Evolutionary conservation across 163 green algal species (phyloP).

Genomic region (Prototheca stagnorum): DNA sequence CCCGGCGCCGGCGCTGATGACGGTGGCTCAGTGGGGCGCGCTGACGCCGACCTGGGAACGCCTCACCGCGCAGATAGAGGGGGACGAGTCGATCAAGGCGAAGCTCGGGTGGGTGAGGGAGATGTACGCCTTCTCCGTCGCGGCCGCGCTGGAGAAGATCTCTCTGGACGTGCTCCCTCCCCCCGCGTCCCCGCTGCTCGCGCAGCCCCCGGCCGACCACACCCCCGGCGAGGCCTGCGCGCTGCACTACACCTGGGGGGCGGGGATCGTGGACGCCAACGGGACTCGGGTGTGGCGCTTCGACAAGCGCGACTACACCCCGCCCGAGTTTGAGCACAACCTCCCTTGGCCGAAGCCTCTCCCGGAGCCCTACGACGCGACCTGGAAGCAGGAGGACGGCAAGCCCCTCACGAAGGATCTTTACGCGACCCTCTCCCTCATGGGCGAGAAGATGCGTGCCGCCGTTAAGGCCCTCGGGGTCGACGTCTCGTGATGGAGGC

Average conservation of each 20-base stretch:
- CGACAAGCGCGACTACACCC: neutral
- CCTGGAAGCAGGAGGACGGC: too few species aligned
- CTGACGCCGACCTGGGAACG: constrained; percentile 65
- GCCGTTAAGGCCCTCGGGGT: too few species aligned
- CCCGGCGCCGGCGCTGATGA: constrained; percentile 70
- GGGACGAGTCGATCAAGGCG: constrained; percentile 48
- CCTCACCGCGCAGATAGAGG: constrained; percentile 68
- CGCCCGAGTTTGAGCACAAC: neutral
- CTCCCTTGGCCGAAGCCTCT: too few species aligned
- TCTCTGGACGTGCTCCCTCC: constrained; percentile 1
- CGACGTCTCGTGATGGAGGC: too few species aligned
- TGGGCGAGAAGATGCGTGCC: too few species aligned
- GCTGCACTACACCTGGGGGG: constrained; percentile 67
- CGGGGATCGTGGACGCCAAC: neutral
- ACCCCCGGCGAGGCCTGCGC: constrained; percentile 36
- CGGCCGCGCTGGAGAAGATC: constrained; percentile 5
- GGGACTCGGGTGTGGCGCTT: neutral
- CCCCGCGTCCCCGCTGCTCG: neutral
- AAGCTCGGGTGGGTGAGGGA: constrained; percentile 58
- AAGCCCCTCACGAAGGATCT: too few species aligned
- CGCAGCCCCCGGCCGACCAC: constrained; percentile 29
- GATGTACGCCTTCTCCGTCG: constrained; percentile 68
- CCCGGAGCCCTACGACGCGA: too few species aligned
- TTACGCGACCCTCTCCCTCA: too few species aligned
- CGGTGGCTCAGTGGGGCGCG: constrained; percentile 25